Base-by-base conservation (phyloP, 2,329 filamentous ascomycete genomes). In the Pseudocercospora fijiensis region DNA sequence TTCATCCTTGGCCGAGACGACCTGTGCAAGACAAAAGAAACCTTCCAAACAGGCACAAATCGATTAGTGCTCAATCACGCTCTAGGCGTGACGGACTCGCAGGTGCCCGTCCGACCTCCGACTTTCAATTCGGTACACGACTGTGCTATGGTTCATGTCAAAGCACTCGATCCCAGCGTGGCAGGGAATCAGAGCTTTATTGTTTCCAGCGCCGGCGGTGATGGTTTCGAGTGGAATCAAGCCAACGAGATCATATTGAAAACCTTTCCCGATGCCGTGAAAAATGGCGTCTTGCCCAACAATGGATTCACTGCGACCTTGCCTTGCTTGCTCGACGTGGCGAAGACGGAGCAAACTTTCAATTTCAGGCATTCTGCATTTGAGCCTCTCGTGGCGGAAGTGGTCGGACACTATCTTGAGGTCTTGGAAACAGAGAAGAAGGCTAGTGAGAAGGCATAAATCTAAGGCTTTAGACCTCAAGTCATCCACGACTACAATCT, bases 1-100 rank as follows among this genome's bases (percentile, higher is more conserved):
- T 75, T 71, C 53, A 69, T 76, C 10, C 57, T 70, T 22, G 73
- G 75, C 49, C 65, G 70, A n/a, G 71, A 77, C 55, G 72, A 74
- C 22, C 63, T 73, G 10, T 71, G 69, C 2, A 68, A 63, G 8
- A 73, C 67, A 1, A 58, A 62, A 2, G 51, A 63, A 30, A 62
- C 66, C 26, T 49, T 69, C 24, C 28, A 62, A 18, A 41, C n/a
- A 11, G 73, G 71, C 24, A 72, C 71, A 3, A 75, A 75, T 41
- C 60, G 53, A 3, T 24, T 71, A 20, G 57, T 67, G 26, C 57
- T 74, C 16, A 59, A 63, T 27, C 53, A 64, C 28, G 62, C 64
- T 2, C 56, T 71, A 7, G 71, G 72, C 7, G 30, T 43, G n/a
- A 18, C 6, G 0, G 57, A 60, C 26, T 13, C 57, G 13, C 57